phyloP scores from a whole-genome alignment of 352 stramenopile genomes.

The Phytophthora litchii region DNA sequence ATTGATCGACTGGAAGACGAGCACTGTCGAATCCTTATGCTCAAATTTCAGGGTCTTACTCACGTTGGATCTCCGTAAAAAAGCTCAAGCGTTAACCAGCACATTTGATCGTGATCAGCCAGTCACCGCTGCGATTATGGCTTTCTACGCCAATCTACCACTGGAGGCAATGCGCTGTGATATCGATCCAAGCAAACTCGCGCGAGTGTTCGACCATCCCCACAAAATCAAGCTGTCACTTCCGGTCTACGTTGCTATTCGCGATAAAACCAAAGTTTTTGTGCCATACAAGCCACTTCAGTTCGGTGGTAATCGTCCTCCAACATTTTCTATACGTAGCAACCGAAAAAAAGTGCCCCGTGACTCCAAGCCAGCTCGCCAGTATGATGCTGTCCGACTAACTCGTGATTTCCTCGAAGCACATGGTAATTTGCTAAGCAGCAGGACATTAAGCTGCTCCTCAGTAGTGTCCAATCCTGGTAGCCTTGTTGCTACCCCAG shows the following conservation, averaged over 20 bases:
- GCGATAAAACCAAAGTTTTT: slow-evolving; percentile 35
- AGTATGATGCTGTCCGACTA: slow-evolving; percentile 19
- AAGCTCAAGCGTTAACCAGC: slow-evolving; percentile 43
- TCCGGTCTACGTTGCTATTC: slow-evolving; percentile 36
- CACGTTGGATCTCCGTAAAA: slow-evolving; percentile 36
- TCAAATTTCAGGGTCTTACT: slow-evolving; percentile 61
- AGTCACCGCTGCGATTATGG: slow-evolving; percentile 55
- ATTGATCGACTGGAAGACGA: slow-evolving; percentile 59
- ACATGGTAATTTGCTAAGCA: slow-evolving; percentile 13
- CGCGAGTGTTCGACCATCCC: slow-evolving; percentile 39
- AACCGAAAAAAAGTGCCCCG: slow-evolving; percentile 12
- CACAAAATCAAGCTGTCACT: slow-evolving; percentile 42
- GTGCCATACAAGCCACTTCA: slow-evolving; percentile 41
- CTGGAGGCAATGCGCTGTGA: slow-evolving; percentile 84
- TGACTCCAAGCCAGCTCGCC: slow-evolving; percentile 21
- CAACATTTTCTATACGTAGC: slow-evolving; percentile 28
- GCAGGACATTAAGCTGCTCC: slow-evolving; percentile 28
- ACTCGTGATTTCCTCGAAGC: slow-evolving; percentile 20
- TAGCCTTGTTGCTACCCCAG: slow-evolving; percentile 24
- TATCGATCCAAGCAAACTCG: slow-evolving; percentile 37
- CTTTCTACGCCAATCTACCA: slow-evolving; percentile 79
- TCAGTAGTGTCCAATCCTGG: slow-evolving; percentile 25
- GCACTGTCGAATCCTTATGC: slow-evolving; percentile 61
- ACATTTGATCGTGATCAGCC: slow-evolving; percentile 67
- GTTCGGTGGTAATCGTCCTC: slow-evolving; percentile 29